Conservation (phyloP, 1,284 basidiomycete genomes). For the Ganoderma resinaceum region DNA sequence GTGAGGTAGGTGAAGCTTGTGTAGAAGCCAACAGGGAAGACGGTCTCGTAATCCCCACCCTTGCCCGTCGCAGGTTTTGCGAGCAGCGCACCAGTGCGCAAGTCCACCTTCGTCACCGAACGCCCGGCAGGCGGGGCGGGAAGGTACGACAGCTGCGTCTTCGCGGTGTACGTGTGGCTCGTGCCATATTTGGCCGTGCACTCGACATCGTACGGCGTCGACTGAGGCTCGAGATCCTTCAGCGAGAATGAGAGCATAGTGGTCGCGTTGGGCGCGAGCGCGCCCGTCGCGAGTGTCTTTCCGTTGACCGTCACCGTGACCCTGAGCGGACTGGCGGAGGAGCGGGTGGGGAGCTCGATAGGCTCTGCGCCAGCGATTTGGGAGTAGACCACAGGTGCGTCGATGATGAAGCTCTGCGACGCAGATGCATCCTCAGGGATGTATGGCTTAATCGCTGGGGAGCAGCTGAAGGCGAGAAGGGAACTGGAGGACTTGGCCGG, state of each 20-base stretch:
- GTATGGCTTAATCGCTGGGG: constrained; percentile 72
- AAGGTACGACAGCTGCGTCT: constrained; percentile 59
- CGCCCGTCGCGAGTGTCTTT: constrained; percentile 46
- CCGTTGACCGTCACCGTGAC: constrained; percentile 54
- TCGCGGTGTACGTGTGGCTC: constrained; percentile 55
- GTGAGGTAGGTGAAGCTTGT: constrained; percentile 71
- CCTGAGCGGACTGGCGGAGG: constrained; percentile 35
- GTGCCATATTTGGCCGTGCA: constrained; percentile 51
- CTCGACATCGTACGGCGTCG: constrained; percentile 54
- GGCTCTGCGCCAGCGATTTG: constrained; percentile 55
- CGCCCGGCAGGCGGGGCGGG: constrained; percentile 53
- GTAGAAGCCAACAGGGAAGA: constrained; percentile 80
- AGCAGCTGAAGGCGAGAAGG: constrained; percentile 73
- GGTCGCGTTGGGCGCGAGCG: constrained; percentile 60
- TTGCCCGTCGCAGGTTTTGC: constrained; percentile 59
- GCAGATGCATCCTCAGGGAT: constrained; percentile 57
- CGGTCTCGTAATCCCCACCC: constrained; percentile 58
- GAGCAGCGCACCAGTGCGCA: constrained; percentile 70
- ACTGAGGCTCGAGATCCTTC: constrained; percentile 49
- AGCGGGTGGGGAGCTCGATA: constrained; percentile 47
- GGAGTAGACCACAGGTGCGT: constrained; percentile 60
- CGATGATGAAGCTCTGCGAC: constrained; percentile 58
- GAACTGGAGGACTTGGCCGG: constrained; percentile 54
- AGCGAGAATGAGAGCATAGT: constrained; percentile 61
- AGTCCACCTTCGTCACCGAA: constrained; percentile 74